phyloP scores from a whole-genome alignment of 345 rosid genomes.

The Ailanthus altissimus region DNA sequence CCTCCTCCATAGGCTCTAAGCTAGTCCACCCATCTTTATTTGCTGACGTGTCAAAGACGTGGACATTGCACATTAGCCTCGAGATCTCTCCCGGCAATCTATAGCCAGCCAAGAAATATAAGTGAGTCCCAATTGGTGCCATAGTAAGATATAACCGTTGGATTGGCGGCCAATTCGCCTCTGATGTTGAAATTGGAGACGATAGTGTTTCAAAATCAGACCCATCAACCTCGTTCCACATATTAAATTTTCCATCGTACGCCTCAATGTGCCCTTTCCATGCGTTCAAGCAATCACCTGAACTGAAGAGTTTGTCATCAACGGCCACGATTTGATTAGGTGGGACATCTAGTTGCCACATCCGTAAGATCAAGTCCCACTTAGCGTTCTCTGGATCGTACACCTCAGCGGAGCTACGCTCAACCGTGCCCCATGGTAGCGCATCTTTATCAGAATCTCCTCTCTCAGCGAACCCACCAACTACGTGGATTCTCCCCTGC shows the following conservation, averaged over 20 bases:
- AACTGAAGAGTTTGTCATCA: constrained; percentile 45
- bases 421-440: constrained; percentile 34
- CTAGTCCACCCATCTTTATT: constrained; percentile 33
- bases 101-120: constrained; percentile 39
- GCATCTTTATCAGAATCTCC: constrained; percentile 12
- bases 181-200: constrained; percentile 26
- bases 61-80: constrained; percentile 22
- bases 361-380: constrained; percentile 48
- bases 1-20: constrained; percentile 39
- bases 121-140: constrained; percentile 31
- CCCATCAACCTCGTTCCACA: constrained; percentile 59
- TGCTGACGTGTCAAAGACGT: constrained; percentile 39
- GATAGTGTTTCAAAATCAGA: constrained; percentile 34
- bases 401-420: constrained; percentile 58
- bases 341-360: constrained; percentile 68
- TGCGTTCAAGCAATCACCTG: constrained; percentile 55
- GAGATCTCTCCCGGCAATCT: constrained; percentile 32
- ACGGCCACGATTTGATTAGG: constrained; percentile 53
- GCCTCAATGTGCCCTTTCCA: constrained; percentile 61
- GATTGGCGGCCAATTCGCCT: constrained; percentile 28
- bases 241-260: constrained; percentile 39
- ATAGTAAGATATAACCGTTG: constrained; percentile 30
- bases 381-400: constrained; percentile 30
- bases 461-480: constrained; percentile 46
- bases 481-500: constrained; percentile 45